Conservation (phyloP, 176 grass and related monocot genomes). For the Miscanthus lutarioriparius region DNA sequence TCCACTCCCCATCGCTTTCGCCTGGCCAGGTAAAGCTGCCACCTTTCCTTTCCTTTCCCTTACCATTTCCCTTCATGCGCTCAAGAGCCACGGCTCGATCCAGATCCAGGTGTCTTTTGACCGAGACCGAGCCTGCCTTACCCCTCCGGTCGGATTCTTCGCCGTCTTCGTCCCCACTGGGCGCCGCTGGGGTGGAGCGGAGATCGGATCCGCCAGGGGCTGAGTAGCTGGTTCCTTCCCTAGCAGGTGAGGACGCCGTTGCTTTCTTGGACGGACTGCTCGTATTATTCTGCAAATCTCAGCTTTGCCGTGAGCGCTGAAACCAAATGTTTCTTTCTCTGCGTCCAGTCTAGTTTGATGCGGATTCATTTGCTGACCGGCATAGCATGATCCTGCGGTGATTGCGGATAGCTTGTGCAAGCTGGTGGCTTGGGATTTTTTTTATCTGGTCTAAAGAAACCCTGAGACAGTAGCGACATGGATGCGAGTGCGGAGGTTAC, state of each 20-base stretch:
- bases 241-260: neutral
- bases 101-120: constrained; percentile 32
- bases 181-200: neutral
- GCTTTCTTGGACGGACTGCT: neutral
- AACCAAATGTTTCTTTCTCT: neutral
- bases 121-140: neutral
- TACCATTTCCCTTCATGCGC: constrained; percentile 24
- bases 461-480: constrained; percentile 33
- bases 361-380: neutral
- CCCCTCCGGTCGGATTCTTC: neutral
- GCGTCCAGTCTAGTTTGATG: neutral
- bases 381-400: constrained; percentile 29
- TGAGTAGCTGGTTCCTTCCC: constrained; percentile 3
- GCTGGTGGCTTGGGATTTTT: neutral
- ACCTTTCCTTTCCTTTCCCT: constrained; percentile 20
- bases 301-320: neutral
- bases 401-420: neutral
- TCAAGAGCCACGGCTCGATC: constrained; percentile 13
- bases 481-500: constrained; percentile 15
- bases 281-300: neutral
- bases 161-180: neutral
- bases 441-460: neutral
- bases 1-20: neutral
- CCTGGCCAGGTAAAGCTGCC: constrained; percentile 23
- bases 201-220: constrained; percentile 16